A percentile compares a stretch with the other conserved stretches of the same genome.
These are phyloP conservation scores for Papilionanthe hybrid DNA, from an alignment of 116 monocot genomes.

Conservation along the genomic window DNA sequence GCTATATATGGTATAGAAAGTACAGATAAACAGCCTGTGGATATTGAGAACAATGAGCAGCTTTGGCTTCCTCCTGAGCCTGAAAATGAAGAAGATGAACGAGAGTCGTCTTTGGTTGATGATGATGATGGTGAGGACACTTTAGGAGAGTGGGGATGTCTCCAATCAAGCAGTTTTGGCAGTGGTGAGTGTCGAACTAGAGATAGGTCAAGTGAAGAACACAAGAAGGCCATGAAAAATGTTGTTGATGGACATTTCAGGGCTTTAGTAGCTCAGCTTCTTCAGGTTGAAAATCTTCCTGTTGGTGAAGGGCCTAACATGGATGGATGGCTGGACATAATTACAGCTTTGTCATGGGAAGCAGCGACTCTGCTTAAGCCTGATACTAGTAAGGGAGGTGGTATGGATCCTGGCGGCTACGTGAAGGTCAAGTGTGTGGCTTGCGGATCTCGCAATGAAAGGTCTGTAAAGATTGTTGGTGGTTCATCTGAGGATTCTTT, in stretches of 20 bases:
- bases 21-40: slow-evolving; percentile 46
- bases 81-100: slow-evolving; percentile 71
- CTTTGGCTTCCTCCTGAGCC: slow-evolving; percentile 86
- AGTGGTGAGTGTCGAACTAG: slow-evolving; percentile 40
- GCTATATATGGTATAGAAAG: slow-evolving; percentile 48
- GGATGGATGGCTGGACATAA: slow-evolving; percentile 75
- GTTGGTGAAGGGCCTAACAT: slow-evolving; percentile 38
- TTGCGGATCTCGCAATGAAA: slow-evolving; percentile 69
- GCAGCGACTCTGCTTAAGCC: slow-evolving; percentile 77
- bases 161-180: slow-evolving; percentile 51
- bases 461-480: slow-evolving; percentile 28
- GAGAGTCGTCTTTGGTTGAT: slow-evolving; percentile 33
- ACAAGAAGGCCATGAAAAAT: slow-evolving; percentile 76
- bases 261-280: slow-evolving; percentile 78
- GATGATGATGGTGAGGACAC: slow-evolving; percentile 59
- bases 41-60: slow-evolving; percentile 70
- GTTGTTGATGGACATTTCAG: slow-evolving; percentile 81
- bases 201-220: slow-evolving; percentile 55
- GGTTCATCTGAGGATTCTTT: neutral
- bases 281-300: slow-evolving; percentile 66
- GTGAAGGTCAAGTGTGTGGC: slow-evolving; percentile 86
- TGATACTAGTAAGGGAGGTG: slow-evolving; percentile 72
- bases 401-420: slow-evolving; percentile 85
- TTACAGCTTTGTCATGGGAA: slow-evolving; percentile 78
- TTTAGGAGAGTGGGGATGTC: slow-evolving; percentile 53